Conservation (phyloP, 2,329 filamentous ascomycete genomes). For the Hortaea sp. region DNA sequence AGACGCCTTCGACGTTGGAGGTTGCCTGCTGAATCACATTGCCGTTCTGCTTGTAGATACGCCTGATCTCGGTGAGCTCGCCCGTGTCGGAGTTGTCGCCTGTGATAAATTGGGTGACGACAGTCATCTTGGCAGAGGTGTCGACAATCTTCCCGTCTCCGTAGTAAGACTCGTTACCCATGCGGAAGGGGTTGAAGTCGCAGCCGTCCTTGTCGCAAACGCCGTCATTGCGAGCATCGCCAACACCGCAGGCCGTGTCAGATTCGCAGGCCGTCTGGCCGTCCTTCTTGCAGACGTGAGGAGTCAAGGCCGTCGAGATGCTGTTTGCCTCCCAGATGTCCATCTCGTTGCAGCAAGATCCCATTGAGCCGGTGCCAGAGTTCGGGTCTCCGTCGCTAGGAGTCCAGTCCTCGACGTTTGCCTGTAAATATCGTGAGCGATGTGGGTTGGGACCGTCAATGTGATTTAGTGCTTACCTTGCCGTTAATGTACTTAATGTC, state of each 20-base stretch:
- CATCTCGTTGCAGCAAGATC: constrained; percentile 57
- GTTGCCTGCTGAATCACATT: constrained; percentile 47
- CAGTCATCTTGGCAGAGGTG: constrained; percentile 47
- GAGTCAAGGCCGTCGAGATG: constrained; percentile 54
- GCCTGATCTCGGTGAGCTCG: constrained; percentile 49
- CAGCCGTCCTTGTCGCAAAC: constrained; percentile 55
- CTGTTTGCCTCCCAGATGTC: constrained; percentile 63
- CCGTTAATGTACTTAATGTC: constrained; percentile 19
- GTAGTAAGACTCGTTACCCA: constrained; percentile 55
- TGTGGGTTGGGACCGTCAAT: neutral
- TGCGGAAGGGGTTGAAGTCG: constrained; percentile 51
- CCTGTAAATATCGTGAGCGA: constrained; percentile 8
- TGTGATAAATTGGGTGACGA: constrained; percentile 58
- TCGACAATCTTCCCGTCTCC: constrained; percentile 49
- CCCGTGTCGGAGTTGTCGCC: constrained; percentile 41
- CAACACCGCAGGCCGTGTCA: constrained; percentile 2
- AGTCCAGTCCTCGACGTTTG: constrained; percentile 36
- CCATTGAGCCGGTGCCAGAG: constrained; percentile 29
- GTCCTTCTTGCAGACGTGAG: constrained; percentile 50
- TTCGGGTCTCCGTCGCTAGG: constrained; percentile 15
- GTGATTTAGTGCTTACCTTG: constrained; percentile 29
- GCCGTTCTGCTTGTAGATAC: constrained; percentile 56
- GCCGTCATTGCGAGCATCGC: constrained; percentile 40
- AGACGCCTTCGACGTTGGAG: constrained; percentile 35
- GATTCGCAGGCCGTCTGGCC: constrained; percentile 37